Base-by-base conservation (phyloP, 2,329 filamentous ascomycete genomes). In the Aspergillus felis region DNA sequence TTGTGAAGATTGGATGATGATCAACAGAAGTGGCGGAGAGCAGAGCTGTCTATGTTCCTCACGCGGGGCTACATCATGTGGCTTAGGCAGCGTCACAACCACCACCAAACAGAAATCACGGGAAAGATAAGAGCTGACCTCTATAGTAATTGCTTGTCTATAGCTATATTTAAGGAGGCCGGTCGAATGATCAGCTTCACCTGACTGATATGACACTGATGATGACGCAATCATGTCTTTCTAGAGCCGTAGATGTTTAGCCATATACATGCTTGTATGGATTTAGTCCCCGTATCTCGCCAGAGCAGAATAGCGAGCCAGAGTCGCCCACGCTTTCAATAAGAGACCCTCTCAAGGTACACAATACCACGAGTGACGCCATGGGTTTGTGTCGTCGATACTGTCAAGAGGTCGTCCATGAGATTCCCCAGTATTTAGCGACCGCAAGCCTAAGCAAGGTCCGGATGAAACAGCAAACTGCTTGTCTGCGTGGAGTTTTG, bases 41-140 rank as follows among this genome's bases (percentile, higher is more conserved):
- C 3, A 27, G 17, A n/a, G 1, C 42, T 46, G 12, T 24, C 42
- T 24, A 22, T 20, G 17, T 46, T 17, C 10, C 42, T 38, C 58
- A 63, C 61, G 61, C 61, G 61, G 58, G 62, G 61, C 57, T 14
- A 25, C 20, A 25, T 60, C 62, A 64, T 58, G 62, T 64, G 62
- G 55, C 57, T 57, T 57, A 55, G 58, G 44, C 54, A 57, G 22
- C 53, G 46, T 61, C 55, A 59, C 50, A 50, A 55, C 56, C 41
- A 46, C 20, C 32, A 44, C n/a, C 10, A 14, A 25, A 27, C 22
- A 27, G 22, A 47, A 24, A 25, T 47, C 44, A 47, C 44, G 44
- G 14, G 44, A 27, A 47, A 17, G 44, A 47, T 14, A 24, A 25
- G 14, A 24, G 44, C 4, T 24, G 20, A 3, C 4, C 20, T 47